Conservation (phyloP, 345 rosid genomes). For the Rhizophora apiculata region DNA sequence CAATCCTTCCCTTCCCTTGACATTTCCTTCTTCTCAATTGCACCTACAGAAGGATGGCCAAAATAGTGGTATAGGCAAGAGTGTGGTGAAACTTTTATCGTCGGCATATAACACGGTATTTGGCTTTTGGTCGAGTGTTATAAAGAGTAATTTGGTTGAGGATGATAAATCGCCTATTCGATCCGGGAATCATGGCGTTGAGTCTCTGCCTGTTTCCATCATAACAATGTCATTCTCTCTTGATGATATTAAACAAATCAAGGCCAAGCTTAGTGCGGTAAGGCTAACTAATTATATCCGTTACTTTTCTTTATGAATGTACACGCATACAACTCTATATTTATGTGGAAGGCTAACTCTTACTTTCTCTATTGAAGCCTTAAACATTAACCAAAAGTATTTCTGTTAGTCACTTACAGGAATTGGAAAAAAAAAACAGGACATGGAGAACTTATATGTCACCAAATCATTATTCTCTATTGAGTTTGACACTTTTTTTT, state of each 20-base stretch:
- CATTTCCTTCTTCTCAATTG: slow-evolving; percentile 30
- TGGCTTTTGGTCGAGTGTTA: slow-evolving; percentile 34
- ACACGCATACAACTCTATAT: no score
- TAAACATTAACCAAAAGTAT: no score
- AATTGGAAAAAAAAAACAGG: background rate
- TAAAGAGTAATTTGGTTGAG: slow-evolving; percentile 36
- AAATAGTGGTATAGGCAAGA: background rate
- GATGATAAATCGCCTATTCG: slow-evolving; percentile 37
- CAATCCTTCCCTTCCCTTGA: slow-evolving; percentile 39
- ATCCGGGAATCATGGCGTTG: slow-evolving; percentile 32
- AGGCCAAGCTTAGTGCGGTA: slow-evolving; percentile 35
- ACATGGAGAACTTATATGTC: no score
- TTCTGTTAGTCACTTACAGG: no score
- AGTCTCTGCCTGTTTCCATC: slow-evolving; percentile 29
- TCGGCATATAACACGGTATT: slow-evolving; percentile 19
- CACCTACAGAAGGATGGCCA: background rate
- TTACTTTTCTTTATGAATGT: no score
- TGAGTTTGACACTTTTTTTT: background rate
- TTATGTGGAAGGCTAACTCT: no score
- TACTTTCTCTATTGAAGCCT: no score
- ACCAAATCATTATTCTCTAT: no score
- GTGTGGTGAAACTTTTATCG: slow-evolving; percentile 3
- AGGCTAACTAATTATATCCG: background rate
- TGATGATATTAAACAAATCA: slow-evolving; percentile 36
- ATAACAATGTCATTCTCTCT: slow-evolving; percentile 35